Conservation (phyloP, 2,329 filamentous ascomycete species). For the Talaromyces sp. region DNA sequence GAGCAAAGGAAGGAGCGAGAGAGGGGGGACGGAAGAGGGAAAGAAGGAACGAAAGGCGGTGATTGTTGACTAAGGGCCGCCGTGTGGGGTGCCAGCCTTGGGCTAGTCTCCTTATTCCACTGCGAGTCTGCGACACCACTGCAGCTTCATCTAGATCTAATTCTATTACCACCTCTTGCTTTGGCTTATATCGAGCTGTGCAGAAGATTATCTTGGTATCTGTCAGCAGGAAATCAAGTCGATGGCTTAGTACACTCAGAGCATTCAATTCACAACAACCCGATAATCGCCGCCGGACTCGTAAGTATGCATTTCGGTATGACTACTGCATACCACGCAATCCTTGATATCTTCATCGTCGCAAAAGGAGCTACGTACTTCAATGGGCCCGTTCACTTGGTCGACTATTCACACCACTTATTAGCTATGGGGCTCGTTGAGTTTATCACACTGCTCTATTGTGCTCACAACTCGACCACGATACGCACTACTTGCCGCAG, state of each 20-base stretch:
- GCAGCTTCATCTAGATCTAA: not conserved
- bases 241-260: not conserved
- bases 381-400: not conserved
- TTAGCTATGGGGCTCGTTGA: not conserved
- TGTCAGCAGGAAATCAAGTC: not conserved
- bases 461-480: not conserved
- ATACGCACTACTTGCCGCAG: not conserved
- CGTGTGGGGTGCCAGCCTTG: constrained; percentile 2
- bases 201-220: not conserved
- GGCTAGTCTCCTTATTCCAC: constrained; percentile 4
- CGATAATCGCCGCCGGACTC: not conserved
- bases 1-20: not conserved
- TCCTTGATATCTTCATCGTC: not conserved
- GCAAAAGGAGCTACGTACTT: not conserved
- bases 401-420: not conserved
- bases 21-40: not conserved
- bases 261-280: not conserved
- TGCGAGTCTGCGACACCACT: not conserved
- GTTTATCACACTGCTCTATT: not conserved
- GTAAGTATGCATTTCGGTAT: too few species aligned
- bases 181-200: not conserved
- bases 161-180: not conserved
- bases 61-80: constrained; percentile 3
- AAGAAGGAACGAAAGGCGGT: constrained; percentile 11
- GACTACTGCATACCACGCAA: too few species aligned